These are phyloP conservation scores for Xeromyces bisporus DNA, from an alignment of 495 filamentous ascomycete genomes.

Conservation along the genomic window DNA sequence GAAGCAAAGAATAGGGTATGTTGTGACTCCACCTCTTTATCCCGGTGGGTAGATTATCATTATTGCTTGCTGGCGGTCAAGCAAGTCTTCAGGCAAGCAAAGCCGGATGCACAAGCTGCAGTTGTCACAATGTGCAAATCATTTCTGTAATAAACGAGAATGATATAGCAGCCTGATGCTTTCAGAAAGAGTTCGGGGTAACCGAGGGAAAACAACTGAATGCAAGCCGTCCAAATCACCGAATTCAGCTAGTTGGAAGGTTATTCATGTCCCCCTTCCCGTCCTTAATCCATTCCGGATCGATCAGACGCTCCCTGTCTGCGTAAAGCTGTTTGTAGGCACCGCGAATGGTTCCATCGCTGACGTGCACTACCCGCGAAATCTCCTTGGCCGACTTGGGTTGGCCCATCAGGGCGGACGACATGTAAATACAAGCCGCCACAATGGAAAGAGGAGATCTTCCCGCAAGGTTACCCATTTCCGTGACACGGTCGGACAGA, in stretches of 20 bases:
- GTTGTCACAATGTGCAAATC: too few species aligned
- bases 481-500: slow-evolving; percentile 55
- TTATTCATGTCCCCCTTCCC: slow-evolving; percentile 51
- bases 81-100: too few species aligned
- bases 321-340: slow-evolving; percentile 78
- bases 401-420: slow-evolving; percentile 64
- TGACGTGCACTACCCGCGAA: slow-evolving; percentile 62
- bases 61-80: too few species aligned
- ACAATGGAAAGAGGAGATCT: slow-evolving; percentile 89
- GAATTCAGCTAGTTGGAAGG: slow-evolving; percentile 43
- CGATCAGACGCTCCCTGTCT: slow-evolving; percentile 54
- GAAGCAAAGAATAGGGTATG: too few species aligned
- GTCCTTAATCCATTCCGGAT: slow-evolving; percentile 53
- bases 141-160: too few species aligned
- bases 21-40: too few species aligned
- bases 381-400: slow-evolving; percentile 74
- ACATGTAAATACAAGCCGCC: slow-evolving; percentile 91
- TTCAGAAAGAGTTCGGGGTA: too few species aligned
- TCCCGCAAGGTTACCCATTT: slow-evolving; percentile 64
- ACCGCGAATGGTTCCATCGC: slow-evolving; percentile 87
- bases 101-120: too few species aligned
- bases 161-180: too few species aligned
- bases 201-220: too few species aligned
- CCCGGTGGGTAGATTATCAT: too few species aligned
- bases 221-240: too few species aligned